phyloP scores from a whole-genome alignment of 2,329 filamentous ascomycete genomes.

The Fusarium brachygibbosum region DNA sequence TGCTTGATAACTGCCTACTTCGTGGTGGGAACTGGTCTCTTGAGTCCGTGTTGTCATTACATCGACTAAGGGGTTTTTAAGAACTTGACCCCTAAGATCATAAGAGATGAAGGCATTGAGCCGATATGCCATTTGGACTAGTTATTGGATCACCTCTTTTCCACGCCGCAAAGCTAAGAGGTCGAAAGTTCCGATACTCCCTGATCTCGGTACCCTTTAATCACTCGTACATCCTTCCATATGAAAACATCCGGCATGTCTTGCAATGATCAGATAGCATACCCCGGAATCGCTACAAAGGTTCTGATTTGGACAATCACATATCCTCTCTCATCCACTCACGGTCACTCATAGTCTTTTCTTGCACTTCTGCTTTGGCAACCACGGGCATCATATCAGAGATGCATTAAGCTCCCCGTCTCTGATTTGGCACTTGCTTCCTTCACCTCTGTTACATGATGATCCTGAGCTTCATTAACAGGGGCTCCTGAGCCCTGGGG shows the following conservation, averaged over 20 bases:
- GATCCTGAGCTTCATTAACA: neutral
- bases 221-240: too few relatives aligned
- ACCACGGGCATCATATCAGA: neutral
- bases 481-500: neutral
- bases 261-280: too few relatives aligned
- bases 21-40: neutral
- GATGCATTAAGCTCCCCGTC: neutral
- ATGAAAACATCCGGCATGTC: too few relatives aligned
- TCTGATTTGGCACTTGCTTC: neutral
- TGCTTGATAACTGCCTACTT: neutral
- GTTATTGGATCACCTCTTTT: neutral
- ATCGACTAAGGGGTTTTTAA: neutral
- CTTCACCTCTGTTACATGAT: neutral
- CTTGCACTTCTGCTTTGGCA: too few relatives aligned
- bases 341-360: too few relatives aligned
- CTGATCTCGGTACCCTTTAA: too few relatives aligned
- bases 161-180: neutral
- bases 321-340: too few relatives aligned
- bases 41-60: neutral
- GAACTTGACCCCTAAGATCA: neutral
- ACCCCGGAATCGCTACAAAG: too few relatives aligned
- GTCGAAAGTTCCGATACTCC: too few relatives aligned
- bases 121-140: neutral
- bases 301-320: too few relatives aligned
- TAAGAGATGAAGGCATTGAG: too few relatives aligned